Conservation (phyloP, 2,329 filamentous ascomycete genomes). For the Ustilaginoidea virens region DNA sequence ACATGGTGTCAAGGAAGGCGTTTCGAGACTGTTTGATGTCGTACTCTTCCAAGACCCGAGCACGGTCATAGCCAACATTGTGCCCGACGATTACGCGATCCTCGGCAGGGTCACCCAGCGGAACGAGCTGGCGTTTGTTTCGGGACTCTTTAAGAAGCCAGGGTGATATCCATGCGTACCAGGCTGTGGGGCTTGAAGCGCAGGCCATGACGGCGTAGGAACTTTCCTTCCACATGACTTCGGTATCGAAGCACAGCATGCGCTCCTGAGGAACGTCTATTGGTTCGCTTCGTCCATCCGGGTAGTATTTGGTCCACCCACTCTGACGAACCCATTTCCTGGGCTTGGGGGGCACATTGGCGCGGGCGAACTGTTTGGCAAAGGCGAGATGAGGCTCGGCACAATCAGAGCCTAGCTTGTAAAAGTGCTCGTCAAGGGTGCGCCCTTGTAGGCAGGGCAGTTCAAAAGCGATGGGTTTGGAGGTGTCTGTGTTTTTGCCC, state of each 20-base stretch:
- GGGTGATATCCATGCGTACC: constrained; percentile 96
- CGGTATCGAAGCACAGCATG: constrained; percentile 86
- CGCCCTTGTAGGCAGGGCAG: constrained; percentile 64
- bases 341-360: constrained; percentile 42
- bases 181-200: constrained; percentile 73
- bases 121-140: constrained; percentile 66
- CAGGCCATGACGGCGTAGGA: constrained; percentile 95
- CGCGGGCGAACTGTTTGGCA: constrained; percentile 58
- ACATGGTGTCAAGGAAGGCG: constrained; percentile 94
- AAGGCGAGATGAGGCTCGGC: constrained; percentile 68
- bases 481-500: constrained; percentile 74
- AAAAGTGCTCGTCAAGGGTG: constrained; percentile 86
- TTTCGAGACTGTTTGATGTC: constrained; percentile 67
- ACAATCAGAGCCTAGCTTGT: constrained; percentile 71
- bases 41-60: constrained; percentile 81
- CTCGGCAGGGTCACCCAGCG: constrained; percentile 60
- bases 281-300: constrained; percentile 53
- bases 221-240: constrained; percentile 90
- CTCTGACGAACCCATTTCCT: constrained; percentile 62
- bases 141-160: constrained; percentile 79
- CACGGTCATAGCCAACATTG: constrained; percentile 90
- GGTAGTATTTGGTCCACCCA: constrained; percentile 88
- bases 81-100: constrained; percentile 78
- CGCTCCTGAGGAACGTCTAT: constrained; percentile 65
- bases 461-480: constrained; percentile 68